Evolutionary conservation across 2,329 filamentous ascomycete species (phyloP), one percentile per base, ranked within the genome.

Genomic region (Purpureocillium takamizusanense): DNA sequence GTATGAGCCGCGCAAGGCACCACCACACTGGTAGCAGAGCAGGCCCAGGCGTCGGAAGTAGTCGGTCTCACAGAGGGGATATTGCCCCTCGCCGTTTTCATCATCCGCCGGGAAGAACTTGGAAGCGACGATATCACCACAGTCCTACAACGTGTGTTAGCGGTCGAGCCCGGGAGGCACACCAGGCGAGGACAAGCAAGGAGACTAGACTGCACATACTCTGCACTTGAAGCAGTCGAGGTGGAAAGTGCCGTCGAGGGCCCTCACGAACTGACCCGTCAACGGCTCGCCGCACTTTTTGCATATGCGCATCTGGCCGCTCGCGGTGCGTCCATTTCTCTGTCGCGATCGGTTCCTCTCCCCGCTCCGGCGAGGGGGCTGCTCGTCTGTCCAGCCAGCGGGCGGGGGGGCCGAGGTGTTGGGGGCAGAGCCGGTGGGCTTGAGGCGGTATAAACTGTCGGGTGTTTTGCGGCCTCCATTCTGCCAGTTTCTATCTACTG

Each of bases 21-120:
- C 87, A 47, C 88, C 87, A 59, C 92, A 98, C 46, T 92, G 82
- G 60, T 85, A 85, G 61, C 92, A 98, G 32, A 98, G 73, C 33
- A 98, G 73, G 45, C 90, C 88, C 14, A 98, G 76, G 42, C 92
- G 79, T 51, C 88, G 78, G 62, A 98, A 98, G 62, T 98, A 98
- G 63, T 98, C 92, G 17, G 83, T 97, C 65, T 98, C 92, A 69
- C 92, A 98, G 4, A 98, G 76, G 8, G 92, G 92, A 58, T 95
- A 97, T 60, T 95, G 92, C 15, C 74, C 81, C 40, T 78, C 76
- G 31, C 86, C 87, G 49, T 88, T 79, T 52, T 94, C 87, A 51
- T 94, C 86, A 48, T 95, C 89, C 7, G 94, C 86, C 2, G 92
- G 92, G 62, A 98, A 98, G 74, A 98, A 98, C 55, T 98, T 98